Percentiles rank a stretch among this genome's conserved stretches.
phyloP scores from a whole-genome alignment of 768 basidiomycete genomes.

The Neoboletus brunneissimus region DNA sequence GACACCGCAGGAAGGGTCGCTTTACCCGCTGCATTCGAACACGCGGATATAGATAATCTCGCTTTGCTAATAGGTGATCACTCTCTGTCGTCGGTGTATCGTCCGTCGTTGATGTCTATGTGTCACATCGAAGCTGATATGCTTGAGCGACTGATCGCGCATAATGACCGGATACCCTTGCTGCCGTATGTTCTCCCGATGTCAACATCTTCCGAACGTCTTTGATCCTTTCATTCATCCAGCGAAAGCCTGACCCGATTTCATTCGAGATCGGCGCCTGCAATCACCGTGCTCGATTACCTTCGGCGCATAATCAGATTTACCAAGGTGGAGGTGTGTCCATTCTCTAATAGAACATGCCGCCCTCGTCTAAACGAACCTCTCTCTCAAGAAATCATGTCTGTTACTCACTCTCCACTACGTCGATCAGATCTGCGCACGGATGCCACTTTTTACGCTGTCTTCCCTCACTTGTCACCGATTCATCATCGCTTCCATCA shows the following conservation, averaged over 20 bases:
- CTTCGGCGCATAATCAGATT: constrained; percentile 90
- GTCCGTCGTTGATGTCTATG: constrained; percentile 15
- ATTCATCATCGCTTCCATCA: constrained; percentile 91
- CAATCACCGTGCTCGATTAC: constrained; percentile 89
- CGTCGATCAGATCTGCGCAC: constrained; percentile 90
- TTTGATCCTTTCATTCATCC: constrained; percentile 23
- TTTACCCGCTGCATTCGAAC: constrained; percentile 82
- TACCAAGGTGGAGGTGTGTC: constrained; percentile 89
- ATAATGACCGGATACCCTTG: constrained; percentile 95
- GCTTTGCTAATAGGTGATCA: constrained; percentile 81
- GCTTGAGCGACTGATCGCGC: constrained; percentile 89
- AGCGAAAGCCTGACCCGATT: constrained; percentile 93
- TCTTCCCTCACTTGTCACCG: constrained; percentile 97
- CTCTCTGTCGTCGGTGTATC: constrained; percentile 24
- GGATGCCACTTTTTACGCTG: constrained; percentile 85
- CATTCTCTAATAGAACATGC: neutral
- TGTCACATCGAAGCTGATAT: constrained; percentile 71
- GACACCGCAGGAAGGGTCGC: constrained; percentile 74
- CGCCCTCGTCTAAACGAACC: constrained; percentile 5
- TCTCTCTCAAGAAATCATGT: constrained; percentile 58
- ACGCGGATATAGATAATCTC: constrained; percentile 78
- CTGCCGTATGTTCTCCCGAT: constrained; percentile 58
- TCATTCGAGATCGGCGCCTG: constrained; percentile 89
- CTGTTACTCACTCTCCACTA: constrained; percentile 83
- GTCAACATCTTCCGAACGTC: constrained; percentile 8